phyloP scores from a whole-genome alignment of 805 yeast genomes.

The Torulaspora indica region DNA sequence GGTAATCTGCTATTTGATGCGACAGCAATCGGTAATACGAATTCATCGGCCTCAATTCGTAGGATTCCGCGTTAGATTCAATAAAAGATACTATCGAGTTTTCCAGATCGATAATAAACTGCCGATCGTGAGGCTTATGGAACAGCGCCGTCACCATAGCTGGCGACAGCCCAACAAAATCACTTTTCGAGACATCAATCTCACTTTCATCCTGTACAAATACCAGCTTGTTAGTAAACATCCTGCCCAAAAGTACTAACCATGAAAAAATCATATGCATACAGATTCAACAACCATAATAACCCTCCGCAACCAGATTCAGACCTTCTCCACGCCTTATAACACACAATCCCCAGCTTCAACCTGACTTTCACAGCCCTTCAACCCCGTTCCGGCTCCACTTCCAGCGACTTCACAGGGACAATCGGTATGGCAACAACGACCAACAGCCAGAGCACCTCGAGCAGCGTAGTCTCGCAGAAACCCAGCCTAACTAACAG shows the following conservation, averaged over 20 bases:
- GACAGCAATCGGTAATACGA: slow-evolving; percentile 63
- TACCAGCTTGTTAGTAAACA: slow-evolving; percentile 2
- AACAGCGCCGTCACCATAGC: slow-evolving; percentile 41
- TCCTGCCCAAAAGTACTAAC: not conserved
- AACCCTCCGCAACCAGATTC: not conserved
- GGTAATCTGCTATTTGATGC: slow-evolving; percentile 67
- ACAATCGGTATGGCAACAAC: not conserved
- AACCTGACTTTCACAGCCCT: not conserved
- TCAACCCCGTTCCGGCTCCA: not conserved
- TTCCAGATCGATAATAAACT: slow-evolving; percentile 48
- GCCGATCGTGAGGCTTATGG: slow-evolving; percentile 43
- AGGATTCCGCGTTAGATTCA: slow-evolving; percentile 38
- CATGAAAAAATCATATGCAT: not conserved
- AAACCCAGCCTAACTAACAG: not conserved
- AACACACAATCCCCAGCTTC: not conserved
- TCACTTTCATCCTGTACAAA: not conserved
- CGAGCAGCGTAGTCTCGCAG: not conserved
- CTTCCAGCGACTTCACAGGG: not conserved
- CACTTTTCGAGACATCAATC: not conserved
- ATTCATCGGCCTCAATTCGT: slow-evolving; percentile 52
- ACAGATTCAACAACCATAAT: not conserved
- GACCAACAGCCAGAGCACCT: not conserved
- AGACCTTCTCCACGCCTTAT: not conserved
- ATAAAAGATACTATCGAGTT: slow-evolving; percentile 45
- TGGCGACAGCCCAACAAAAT: slow-evolving; percentile 22